phyloP scores from a whole-genome alignment of 2,329 filamentous ascomycete genomes.

The Colletotrichum spaethianum region DNA sequence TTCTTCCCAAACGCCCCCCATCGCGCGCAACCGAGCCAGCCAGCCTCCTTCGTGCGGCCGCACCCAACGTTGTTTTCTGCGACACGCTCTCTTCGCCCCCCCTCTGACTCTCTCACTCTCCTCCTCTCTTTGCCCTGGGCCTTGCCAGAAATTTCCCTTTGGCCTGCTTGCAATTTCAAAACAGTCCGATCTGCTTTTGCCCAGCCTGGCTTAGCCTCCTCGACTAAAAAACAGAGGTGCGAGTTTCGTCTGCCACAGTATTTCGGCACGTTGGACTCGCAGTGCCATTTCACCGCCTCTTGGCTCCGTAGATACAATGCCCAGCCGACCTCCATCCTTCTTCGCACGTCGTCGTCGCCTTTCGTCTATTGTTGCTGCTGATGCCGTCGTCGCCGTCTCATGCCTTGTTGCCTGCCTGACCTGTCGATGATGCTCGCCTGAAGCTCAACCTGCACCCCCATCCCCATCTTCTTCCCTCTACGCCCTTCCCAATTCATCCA shows the following conservation, averaged over 20 bases:
- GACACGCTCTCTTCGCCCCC: constrained; percentile 17
- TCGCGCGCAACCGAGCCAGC: constrained; percentile 17
- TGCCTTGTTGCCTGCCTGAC: constrained; percentile 15
- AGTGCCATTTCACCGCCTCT: constrained; percentile 32
- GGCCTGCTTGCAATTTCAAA: constrained; percentile 28
- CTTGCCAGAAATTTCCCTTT: constrained; percentile 1
- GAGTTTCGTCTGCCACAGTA: constrained; percentile 34
- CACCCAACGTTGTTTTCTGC: constrained; percentile 36
- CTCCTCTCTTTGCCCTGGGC: neutral
- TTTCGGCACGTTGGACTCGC: constrained; percentile 31
- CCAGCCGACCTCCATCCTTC: constrained; percentile 29
- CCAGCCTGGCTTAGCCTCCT: constrained; percentile 32
- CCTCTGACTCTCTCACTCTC: neutral
- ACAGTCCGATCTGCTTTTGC: constrained; percentile 21
- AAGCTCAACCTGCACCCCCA: constrained; percentile 7
- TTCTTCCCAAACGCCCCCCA: constrained; percentile 5
- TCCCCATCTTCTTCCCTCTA: constrained; percentile 11
- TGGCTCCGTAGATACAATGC: constrained; percentile 30
- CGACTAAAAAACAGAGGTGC: neutral
- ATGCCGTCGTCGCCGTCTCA: neutral
- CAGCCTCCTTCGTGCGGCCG: constrained; percentile 32
- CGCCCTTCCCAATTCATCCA: constrained; percentile 6
- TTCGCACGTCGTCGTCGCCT: constrained; percentile 36
- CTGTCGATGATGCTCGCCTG: neutral
- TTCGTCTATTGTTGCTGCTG: neutral